Evolutionary conservation across 192 early-diverging fungal genomes (phyloP), one percentile per base, ranked within the genome.

Genomic region (Diversispora epigaea): DNA sequence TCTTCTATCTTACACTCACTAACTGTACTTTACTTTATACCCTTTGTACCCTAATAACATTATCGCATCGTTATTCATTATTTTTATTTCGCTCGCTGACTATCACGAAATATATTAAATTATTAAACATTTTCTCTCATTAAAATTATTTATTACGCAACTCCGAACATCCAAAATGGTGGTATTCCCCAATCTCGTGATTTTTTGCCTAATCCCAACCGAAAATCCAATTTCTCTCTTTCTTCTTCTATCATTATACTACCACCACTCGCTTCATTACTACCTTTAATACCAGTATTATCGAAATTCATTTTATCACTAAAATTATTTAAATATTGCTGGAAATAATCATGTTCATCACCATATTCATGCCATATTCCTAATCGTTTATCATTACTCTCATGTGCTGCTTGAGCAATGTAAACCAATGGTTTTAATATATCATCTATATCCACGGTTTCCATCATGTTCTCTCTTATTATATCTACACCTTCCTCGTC

Each of bases 151-250:
- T 49, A 49, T 67, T 4, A 76, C 67, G 64, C 82, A 4, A 80
- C 76, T 39, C 82, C 84, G 22, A 86, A 49, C 85, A 86, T 86
- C 85, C 85, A 86, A 67, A 85, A 86, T 15, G 83, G 84, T 32
- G 85, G 84, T 15, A 86, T 80, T 5, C 85, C 85, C 10, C 76
- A 71, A 12, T 80, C 62, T 49, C 81, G 76, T 46, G 80, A 44
- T 46, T 78, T 78, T 12, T 80, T 56, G 0, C 77, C 80, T 44
- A 81, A 77, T 44, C 71, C 73, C 6, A 69, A 73, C 44, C 75
- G 21, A 54, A 57, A 73, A 25, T 84, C 77, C 45, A 81, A 54
- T 54, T 82, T 32, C 0, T 32, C 74, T 55, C 52, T 79, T 80
- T 56, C 74, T 71, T 25, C 78, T 25, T 77, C 74, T 2, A 80